Conservation (phyloP, 768 basidiomycete species). For the Udeniomyces megalosporus region DNA sequence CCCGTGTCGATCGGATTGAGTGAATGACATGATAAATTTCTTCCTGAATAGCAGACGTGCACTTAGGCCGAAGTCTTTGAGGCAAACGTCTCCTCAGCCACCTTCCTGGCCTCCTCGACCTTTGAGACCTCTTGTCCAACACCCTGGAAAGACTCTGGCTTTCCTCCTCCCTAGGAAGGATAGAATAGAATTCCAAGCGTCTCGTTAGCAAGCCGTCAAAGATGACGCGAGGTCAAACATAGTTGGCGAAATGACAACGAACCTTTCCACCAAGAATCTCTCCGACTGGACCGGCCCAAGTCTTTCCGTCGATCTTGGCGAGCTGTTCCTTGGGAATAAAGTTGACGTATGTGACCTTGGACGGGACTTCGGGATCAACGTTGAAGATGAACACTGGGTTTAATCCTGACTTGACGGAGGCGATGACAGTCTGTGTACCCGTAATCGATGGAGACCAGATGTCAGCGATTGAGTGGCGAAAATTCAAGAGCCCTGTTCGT, state of each 20-base stretch:
- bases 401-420: conserved; percentile 59
- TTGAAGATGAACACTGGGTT: conserved; percentile 85
- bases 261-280: conserved; percentile 85
- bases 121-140: conserved; percentile 52
- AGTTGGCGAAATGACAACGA: conserved; percentile 15
- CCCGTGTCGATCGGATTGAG: no score
- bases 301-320: conserved; percentile 58
- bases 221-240: neutral
- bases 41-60: no score
- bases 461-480: no score
- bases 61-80: neutral
- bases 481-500: neutral
- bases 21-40: no score
- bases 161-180: conserved; percentile 67
- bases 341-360: conserved; percentile 77
- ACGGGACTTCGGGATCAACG: conserved; percentile 42
- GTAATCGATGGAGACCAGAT: conserved; percentile 36
- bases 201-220: neutral
- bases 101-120: conserved; percentile 49
- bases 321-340: conserved; percentile 51
- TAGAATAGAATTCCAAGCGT: neutral
- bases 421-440: conserved; percentile 33
- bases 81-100: conserved; percentile 33
- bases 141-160: conserved; percentile 81
- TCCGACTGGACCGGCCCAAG: conserved; percentile 67